These are phyloP conservation scores for Ustilago vetiveriae DNA, from an alignment of 1,284 basidiomycete genomes.

Conservation along the genomic window DNA sequence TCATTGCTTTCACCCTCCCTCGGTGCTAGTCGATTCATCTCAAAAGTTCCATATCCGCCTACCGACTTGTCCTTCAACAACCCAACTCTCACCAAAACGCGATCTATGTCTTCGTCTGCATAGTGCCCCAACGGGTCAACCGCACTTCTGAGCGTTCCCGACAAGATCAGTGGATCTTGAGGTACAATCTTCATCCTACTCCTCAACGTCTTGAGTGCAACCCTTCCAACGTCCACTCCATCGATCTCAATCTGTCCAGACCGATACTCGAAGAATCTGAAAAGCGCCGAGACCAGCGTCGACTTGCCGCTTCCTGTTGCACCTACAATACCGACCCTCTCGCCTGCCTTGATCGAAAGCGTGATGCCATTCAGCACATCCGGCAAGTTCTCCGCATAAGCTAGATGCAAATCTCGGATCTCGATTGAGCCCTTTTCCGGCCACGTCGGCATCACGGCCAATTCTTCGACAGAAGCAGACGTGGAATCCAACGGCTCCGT, in stretches of 20 bases:
- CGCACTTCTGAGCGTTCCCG: constrained; percentile 66
- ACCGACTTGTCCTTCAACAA: constrained; percentile 46
- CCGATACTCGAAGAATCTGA: constrained; percentile 77
- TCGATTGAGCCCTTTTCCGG: constrained; percentile 60
- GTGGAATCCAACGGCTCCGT: constrained; percentile 51
- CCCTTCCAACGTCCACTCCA: constrained; percentile 71
- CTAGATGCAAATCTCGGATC: constrained; percentile 66
- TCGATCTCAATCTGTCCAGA: constrained; percentile 78
- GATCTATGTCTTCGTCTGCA: constrained; percentile 61
- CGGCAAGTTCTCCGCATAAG: constrained; percentile 70
- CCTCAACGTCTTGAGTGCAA: constrained; percentile 69
- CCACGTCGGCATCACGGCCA: constrained; percentile 54
- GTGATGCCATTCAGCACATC: constrained; percentile 69
- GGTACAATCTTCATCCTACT: constrained; percentile 56
- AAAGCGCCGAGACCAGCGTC: constrained; percentile 78
- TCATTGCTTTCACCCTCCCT: constrained; percentile 12
- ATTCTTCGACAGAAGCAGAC: constrained; percentile 17
- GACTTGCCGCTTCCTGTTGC: constrained; percentile 74
- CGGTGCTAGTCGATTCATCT: no score
- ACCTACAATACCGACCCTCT: constrained; percentile 72
- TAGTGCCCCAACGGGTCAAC: constrained; percentile 65
- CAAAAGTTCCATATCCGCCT: constrained; percentile 21
- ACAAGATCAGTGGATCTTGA: constrained; percentile 67
- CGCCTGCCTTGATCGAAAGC: constrained; percentile 68
- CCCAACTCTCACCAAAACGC: constrained; percentile 63